A percentile compares a stretch with the other conserved stretches of the same genome.
These are phyloP conservation scores for Yueomyces sinensis DNA, from an alignment of 805 yeast species.

Conservation along the genomic window DNA sequence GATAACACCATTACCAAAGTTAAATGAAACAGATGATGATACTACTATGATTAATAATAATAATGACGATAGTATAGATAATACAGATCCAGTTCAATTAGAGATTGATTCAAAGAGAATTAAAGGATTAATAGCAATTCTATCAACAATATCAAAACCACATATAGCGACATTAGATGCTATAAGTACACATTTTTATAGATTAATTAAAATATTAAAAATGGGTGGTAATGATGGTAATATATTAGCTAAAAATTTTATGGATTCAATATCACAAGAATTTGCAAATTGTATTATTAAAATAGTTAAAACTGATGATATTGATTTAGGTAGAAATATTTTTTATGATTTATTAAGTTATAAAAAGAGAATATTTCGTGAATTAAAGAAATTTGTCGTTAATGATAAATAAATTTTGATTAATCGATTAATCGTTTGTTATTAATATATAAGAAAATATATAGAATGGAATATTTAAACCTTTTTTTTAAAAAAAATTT, in stretches of 20 bases:
- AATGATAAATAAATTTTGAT: too few relatives aligned
- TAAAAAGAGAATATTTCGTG: slow-evolving; percentile 52
- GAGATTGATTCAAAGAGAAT: slow-evolving; percentile 29
- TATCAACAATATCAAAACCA: slow-evolving; percentile 53
- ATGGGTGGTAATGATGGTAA: slow-evolving; percentile 27
- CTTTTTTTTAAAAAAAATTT: not conserved
- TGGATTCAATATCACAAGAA: slow-evolving; percentile 43
- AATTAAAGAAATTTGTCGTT: slow-evolving; percentile 38
- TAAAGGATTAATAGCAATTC: slow-evolving; percentile 50
- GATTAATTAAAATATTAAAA: slow-evolving; percentile 43
- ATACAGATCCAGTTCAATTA: slow-evolving; percentile 3
- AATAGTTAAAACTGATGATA: slow-evolving; percentile 36
- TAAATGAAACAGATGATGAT: not conserved
- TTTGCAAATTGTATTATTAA: slow-evolving; percentile 46
- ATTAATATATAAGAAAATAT: too few relatives aligned
- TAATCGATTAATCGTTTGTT: too few relatives aligned
- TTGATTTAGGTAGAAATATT: slow-evolving; percentile 44
- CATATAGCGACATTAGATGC: slow-evolving; percentile 74
- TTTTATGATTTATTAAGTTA: slow-evolving; percentile 48
- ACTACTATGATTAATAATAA: not conserved
- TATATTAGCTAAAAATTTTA: slow-evolving; percentile 27
- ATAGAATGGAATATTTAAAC: too few relatives aligned
- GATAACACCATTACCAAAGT: not conserved
- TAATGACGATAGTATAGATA: slow-evolving; percentile 9
- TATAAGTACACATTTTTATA: slow-evolving; percentile 57